These are phyloP conservation scores for Hypoxylon sp. DNA, from an alignment of 2,329 filamentous ascomycete species.

Conservation along the genomic window DNA sequence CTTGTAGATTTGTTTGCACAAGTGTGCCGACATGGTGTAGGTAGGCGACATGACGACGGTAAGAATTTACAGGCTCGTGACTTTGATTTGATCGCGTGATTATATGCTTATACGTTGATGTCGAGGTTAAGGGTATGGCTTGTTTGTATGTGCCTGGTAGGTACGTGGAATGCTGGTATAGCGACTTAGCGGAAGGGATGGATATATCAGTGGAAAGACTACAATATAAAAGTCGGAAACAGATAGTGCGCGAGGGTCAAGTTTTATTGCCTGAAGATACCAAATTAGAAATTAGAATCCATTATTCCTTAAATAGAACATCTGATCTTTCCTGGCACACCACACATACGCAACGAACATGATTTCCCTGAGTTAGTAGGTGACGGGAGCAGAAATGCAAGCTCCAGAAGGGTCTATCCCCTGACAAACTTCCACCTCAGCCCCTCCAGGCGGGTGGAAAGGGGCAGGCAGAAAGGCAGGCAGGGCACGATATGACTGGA, in stretches of 20 bases:
- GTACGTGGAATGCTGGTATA: constrained; percentile 6
- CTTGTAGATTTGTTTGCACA: constrained; percentile 70
- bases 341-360: constrained; percentile 14
- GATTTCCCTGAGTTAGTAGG: background rate
- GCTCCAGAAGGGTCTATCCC: constrained; percentile 4
- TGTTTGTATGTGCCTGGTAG: background rate
- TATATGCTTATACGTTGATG: constrained; percentile 6
- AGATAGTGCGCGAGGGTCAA: constrained; percentile 13
- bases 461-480: constrained; percentile 1
- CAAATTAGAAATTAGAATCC: background rate
- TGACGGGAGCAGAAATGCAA: constrained; percentile 10
- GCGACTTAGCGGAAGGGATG: constrained; percentile 14
- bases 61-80: constrained; percentile 15
- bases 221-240: constrained; percentile 23
- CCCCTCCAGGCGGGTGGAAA: constrained; percentile 2
- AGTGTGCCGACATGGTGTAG: constrained; percentile 71
- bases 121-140: constrained; percentile 1
- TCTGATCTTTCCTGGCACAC: constrained; percentile 16
- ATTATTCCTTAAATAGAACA: constrained; percentile 36
- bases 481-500: background rate
- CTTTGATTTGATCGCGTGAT: constrained; percentile 10
- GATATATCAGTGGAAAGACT: constrained; percentile 17
- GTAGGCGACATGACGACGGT: constrained; percentile 64
- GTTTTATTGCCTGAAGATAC: constrained; percentile 33
- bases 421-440: background rate